Evolutionary conservation across 305 asterid species (phyloP).

Genomic region (Solanum chacoense): DNA sequence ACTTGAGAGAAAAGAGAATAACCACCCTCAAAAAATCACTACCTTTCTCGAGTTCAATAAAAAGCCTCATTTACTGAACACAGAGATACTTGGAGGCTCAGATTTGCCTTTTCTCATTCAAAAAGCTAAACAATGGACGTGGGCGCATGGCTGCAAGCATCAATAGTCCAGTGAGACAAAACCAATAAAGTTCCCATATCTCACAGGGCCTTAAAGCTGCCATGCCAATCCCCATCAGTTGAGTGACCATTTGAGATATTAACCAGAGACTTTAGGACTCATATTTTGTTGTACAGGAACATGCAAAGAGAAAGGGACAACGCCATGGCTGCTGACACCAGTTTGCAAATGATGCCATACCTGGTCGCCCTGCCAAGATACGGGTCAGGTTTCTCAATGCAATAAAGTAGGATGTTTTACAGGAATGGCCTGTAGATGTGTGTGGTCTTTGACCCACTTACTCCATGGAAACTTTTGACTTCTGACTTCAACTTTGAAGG

Average conservation of each 20-base stretch:
- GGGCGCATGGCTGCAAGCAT: background rate
- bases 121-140: background rate
- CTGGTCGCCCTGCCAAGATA: background rate
- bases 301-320: background rate
- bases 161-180: background rate
- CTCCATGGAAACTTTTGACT: background rate
- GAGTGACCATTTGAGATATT: background rate
- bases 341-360: background rate
- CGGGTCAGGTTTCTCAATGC: background rate
- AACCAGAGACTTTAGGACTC: background rate
- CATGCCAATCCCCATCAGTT: background rate
- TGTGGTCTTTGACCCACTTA: background rate
- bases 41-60: background rate
- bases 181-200: background rate
- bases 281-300: background rate
- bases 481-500: background rate
- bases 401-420: background rate
- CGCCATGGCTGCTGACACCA: constrained; percentile 20
- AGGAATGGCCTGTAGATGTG: background rate
- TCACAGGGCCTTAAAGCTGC: background rate
- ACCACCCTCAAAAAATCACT: background rate
- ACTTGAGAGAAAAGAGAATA: background rate
- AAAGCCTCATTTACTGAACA: background rate
- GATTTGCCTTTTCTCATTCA: background rate
- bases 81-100: background rate